Evolutionary conservation across 768 basidiomycete species (phyloP).

Genomic region (Mycena vulgaris): DNA sequence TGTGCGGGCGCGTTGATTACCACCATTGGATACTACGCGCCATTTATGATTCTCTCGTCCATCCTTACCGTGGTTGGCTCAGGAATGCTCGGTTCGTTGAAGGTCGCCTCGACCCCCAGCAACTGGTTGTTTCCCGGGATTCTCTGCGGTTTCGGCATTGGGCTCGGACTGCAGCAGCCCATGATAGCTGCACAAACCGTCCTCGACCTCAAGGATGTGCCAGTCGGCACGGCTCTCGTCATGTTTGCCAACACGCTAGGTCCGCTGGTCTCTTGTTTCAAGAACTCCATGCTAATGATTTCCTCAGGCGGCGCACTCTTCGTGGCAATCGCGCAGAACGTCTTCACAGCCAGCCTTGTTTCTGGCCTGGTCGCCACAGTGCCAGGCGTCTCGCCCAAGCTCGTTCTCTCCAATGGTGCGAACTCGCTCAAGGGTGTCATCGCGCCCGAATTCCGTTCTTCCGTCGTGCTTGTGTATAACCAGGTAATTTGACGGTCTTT

Average conservation of each 20-base stretch:
- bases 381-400: constrained; percentile 1
- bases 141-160: constrained; percentile 48
- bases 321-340: constrained; percentile 38
- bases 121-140: constrained; percentile 42
- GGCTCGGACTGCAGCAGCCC: constrained; percentile 40
- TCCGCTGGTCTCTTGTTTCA: background rate
- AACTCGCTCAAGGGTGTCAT: constrained; percentile 12
- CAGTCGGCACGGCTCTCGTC: constrained; percentile 31
- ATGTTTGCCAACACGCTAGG: constrained; percentile 38
- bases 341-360: constrained; percentile 22
- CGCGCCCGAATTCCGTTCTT: background rate
- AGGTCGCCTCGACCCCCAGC: constrained; percentile 36
- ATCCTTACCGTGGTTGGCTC: constrained; percentile 51
- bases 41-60: constrained; percentile 46
- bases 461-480: constrained; percentile 18
- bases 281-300: background rate
- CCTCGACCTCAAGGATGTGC: constrained; percentile 32
- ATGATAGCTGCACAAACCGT: no score
- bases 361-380: background rate
- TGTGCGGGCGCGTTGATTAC: constrained; percentile 53
- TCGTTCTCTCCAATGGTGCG: constrained; percentile 17
- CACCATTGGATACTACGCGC: constrained; percentile 52
- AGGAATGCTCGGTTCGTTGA: constrained; percentile 51
- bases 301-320: constrained; percentile 34
- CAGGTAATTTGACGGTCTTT: no score